These are phyloP conservation scores for Brassica cretica DNA, from an alignment of 345 rosid species.

Conservation along the genomic window DNA sequence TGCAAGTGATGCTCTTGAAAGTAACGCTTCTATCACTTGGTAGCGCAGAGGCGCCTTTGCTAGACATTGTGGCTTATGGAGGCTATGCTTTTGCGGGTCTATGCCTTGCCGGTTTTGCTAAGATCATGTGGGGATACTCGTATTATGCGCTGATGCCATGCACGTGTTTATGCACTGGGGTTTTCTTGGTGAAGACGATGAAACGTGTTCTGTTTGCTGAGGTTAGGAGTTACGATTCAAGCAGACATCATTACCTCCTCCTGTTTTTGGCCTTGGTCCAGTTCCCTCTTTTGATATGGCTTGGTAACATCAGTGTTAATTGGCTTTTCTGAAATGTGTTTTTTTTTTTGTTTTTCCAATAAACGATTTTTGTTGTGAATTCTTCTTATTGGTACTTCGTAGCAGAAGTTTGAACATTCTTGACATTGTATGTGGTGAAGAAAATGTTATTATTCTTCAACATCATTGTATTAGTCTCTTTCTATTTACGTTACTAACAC, in stretches of 20 bases:
- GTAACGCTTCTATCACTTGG: conserved; percentile 49
- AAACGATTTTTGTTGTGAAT: conserved; percentile 17
- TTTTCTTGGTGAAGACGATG: conserved; percentile 62
- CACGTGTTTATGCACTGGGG: conserved; percentile 54
- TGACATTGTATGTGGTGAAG: conserved; percentile 14
- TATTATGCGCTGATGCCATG: conserved; percentile 47
- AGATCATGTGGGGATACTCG: conserved; percentile 44
- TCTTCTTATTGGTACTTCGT: conserved; percentile 7
- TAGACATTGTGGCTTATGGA: conserved; percentile 56
- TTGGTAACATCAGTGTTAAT: conserved; percentile 80
- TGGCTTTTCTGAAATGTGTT: conserved; percentile 60
- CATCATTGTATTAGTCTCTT: conserved; percentile 13
- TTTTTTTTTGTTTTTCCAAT: not conserved
- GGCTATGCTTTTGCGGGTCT: conserved; percentile 59
- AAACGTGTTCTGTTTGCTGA: conserved; percentile 87
- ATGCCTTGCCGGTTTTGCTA: conserved; percentile 47
- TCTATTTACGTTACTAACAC: not conserved
- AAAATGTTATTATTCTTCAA: conserved; percentile 10
- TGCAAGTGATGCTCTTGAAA: conserved; percentile 53
- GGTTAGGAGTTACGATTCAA: conserved; percentile 78
- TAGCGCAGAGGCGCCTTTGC: conserved; percentile 54
- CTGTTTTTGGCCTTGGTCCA: conserved; percentile 84
- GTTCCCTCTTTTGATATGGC: conserved; percentile 85
- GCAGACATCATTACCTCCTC: conserved; percentile 81
- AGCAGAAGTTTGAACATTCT: conserved; percentile 17